These are phyloP conservation scores for Acanthochlamys bracteata DNA, from an alignment of 106 monocot species.

Conservation along the genomic window DNA sequence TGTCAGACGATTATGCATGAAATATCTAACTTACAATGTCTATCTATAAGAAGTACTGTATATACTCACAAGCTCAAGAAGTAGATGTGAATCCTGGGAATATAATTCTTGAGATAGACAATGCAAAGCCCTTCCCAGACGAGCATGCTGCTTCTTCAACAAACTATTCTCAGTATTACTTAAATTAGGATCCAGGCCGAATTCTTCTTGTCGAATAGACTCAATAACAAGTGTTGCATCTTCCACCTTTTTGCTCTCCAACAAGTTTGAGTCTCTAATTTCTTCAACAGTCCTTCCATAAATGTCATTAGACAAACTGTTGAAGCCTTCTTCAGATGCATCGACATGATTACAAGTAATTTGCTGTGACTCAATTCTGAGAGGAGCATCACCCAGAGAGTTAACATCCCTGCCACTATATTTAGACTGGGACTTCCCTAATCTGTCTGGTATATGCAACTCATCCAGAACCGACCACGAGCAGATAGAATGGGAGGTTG, in stretches of 20 bases:
- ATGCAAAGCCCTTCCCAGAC: conserved; percentile 93
- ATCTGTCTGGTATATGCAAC: conserved; percentile 9
- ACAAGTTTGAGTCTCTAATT: conserved; percentile 2
- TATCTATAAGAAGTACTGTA: too few relatives aligned
- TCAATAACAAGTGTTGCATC: conserved; percentile 63
- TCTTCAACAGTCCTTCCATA: conserved; percentile 3
- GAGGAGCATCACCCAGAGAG: conserved; percentile 7
- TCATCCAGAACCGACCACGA: neutral
- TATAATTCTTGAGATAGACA: conserved; percentile 94
- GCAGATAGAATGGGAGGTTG: neutral
- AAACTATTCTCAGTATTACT: conserved; percentile 38
- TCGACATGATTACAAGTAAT: neutral
- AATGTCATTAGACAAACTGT: conserved; percentile 8
- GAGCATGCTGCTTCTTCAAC: conserved; percentile 91
- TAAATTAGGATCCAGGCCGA: conserved; percentile 64
- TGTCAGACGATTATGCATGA: too few relatives aligned
- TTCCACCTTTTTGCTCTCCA: conserved; percentile 14
- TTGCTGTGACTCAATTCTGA: neutral
- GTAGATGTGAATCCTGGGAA: conserved; percentile 98
- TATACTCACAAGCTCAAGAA: conserved; percentile 85
- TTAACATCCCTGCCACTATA: neutral
- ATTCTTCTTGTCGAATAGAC: conserved; percentile 82
- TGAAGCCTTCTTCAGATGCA: neutral
- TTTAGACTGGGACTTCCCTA: conserved; percentile 1
- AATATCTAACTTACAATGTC: too few relatives aligned